These are phyloP conservation scores for Ceratocystis lukuohia DNA, from an alignment of 2,329 filamentous ascomycete species.

Conservation along the genomic window DNA sequence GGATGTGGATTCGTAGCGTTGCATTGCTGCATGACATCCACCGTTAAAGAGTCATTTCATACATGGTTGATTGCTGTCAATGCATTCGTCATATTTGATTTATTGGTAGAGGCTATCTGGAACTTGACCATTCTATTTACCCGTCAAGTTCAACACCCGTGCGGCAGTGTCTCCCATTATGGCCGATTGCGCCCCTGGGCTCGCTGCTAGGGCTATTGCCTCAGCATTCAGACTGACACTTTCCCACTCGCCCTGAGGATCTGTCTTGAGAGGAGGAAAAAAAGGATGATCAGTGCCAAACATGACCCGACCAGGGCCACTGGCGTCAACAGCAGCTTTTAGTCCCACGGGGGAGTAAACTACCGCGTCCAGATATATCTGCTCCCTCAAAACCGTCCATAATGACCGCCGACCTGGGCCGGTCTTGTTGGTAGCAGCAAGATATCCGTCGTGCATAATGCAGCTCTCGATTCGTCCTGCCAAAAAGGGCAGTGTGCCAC, in stretches of 20 bases:
- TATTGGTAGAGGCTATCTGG: not conserved
- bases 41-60: not conserved
- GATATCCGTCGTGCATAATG: constrained; percentile 65
- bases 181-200: constrained; percentile 32
- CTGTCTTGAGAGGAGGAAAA: constrained; percentile 58
- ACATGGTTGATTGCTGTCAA: not conserved
- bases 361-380: constrained; percentile 80
- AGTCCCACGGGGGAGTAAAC: constrained; percentile 65
- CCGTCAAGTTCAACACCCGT: constrained; percentile 31
- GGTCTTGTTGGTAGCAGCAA: constrained; percentile 49
- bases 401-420: constrained; percentile 35
- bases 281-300: constrained; percentile 79
- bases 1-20: not conserved
- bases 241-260: constrained; percentile 53
- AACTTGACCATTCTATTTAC: constrained; percentile 6
- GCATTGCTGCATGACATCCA: not conserved
- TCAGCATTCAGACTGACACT: constrained; percentile 44
- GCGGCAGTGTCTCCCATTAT: constrained; percentile 49
- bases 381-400: constrained; percentile 49
- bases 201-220: constrained; percentile 42
- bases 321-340: constrained; percentile 54
- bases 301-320: constrained; percentile 56
- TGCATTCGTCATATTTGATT: not conserved
- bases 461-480: constrained; percentile 83
- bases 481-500: constrained; percentile 77